These are phyloP conservation scores for Piloderma croceum DNA, from an alignment of 768 basidiomycete genomes.

Conservation along the genomic window DNA sequence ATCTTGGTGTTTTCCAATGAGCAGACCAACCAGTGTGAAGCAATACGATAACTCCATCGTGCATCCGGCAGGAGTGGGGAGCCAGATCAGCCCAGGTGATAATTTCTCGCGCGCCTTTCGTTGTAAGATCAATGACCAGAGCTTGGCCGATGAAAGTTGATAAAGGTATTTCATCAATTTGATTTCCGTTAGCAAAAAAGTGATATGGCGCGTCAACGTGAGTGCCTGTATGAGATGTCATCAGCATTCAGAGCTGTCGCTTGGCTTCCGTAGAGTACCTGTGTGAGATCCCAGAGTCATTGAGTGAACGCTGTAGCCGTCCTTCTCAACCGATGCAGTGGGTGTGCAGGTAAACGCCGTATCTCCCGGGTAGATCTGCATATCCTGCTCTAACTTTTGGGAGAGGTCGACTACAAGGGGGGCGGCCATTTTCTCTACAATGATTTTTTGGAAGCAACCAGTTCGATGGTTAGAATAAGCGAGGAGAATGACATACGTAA, in stretches of 20 bases:
- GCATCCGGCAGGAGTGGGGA: slow-evolving; percentile 32
- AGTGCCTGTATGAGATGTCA: too few species aligned
- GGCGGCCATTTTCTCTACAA: too few species aligned
- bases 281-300: slow-evolving; percentile 63
- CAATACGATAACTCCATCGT: slow-evolving; percentile 42
- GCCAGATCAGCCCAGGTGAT: slow-evolving; percentile 54
- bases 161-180: slow-evolving; percentile 55
- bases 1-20: slow-evolving; percentile 44
- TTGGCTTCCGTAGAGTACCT: too few species aligned
- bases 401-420: slow-evolving; percentile 62
- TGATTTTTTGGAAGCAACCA: too few species aligned
- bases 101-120: slow-evolving; percentile 34
- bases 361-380: slow-evolving; percentile 52
- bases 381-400: slow-evolving; percentile 37
- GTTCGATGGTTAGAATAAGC: too few species aligned
- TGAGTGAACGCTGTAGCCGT: slow-evolving; percentile 47
- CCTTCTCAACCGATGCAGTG: slow-evolving; percentile 33
- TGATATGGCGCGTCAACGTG: slow-evolving; percentile 78
- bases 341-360: slow-evolving; percentile 38
- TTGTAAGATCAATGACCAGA: slow-evolving; percentile 48
- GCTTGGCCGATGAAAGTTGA: slow-evolving; percentile 49
- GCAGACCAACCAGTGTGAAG: slow-evolving; percentile 67
- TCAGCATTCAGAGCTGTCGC: too few species aligned
- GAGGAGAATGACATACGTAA: too few species aligned
- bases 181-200: slow-evolving; percentile 52